Evolutionary conservation across 1,284 basidiomycete species (phyloP).

Genomic region (Ganoderma lucidum): DNA sequence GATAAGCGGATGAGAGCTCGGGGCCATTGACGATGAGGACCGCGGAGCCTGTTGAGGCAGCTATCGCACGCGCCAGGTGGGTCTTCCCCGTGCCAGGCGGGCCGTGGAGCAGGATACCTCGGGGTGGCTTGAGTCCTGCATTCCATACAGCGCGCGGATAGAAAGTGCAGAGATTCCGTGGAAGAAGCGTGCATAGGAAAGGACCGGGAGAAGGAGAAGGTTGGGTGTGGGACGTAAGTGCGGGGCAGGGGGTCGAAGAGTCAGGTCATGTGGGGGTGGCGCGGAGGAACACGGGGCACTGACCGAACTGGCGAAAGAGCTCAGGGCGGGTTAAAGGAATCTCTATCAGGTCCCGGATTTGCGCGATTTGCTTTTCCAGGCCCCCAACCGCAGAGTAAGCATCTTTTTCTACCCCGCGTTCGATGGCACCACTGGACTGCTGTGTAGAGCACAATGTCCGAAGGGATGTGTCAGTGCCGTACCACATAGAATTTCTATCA

Average conservation of each 20-base stretch:
- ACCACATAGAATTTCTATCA: neutral
- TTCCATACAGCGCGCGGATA: neutral
- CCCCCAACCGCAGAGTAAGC: conserved; percentile 88
- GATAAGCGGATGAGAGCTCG: conserved; percentile 93
- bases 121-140: conserved; percentile 85
- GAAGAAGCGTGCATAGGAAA: neutral
- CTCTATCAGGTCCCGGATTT: conserved; percentile 94
- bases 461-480: neutral
- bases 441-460: conserved; percentile 3
- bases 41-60: conserved; percentile 80
- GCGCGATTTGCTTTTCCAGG: conserved; percentile 85
- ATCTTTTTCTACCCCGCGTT: conserved; percentile 51
- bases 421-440: conserved; percentile 56
- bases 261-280: conserved; percentile 20
- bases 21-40: conserved; percentile 94
- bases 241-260: neutral
- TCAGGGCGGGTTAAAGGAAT: conserved; percentile 92
- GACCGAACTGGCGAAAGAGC: conserved; percentile 89
- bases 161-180: neutral
- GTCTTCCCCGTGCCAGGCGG: conserved; percentile 97
- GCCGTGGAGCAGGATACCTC: conserved; percentile 90
- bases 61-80: conserved; percentile 89
- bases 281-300: conserved; percentile 24
- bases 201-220: neutral
- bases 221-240: neutral